Evolutionary conservation across 108 stramenopile species (phyloP), one percentile per base, ranked within the genome.

Genomic region (Skeletonema potamos): DNA sequence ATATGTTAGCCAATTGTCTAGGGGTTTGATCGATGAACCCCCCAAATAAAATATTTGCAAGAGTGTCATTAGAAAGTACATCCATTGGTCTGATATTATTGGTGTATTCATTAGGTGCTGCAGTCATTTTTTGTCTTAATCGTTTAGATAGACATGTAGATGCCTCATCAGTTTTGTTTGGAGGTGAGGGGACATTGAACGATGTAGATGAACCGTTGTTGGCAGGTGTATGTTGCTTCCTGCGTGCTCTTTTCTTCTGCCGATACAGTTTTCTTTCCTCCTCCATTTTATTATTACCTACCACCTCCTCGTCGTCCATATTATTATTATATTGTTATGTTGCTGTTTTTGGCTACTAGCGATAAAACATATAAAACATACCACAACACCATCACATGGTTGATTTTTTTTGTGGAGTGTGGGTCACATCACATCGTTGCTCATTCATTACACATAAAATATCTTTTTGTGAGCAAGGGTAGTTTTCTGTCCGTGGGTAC

Each of bases 41-140:
- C 20, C 70, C 37, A 30, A 62, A 71, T 61, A 71, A 55, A 30
- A 71, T 71, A 26, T 33, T 43, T 34, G 37, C 39, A 29, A 71
- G 34, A 15, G 54, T 71, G 44, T 61, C 61, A 17, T 71, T 44
- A 12, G 70, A 29, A 0, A 71, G 32, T 8, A 24, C 22, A 1
- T 51, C 20, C 20, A 51, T 22, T 51, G 48, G 48, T 22, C 48
- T 51, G 22, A 2, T 20, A 24, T 51, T 22, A 51, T 51, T 51
- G 22, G 48, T 22, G 7, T 18, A 0, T 24, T 51, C 6, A 20
- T 22, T 6, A 13, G n/a, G 2, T 51, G 20, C 22, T 51, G 22
- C 6, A 6, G 22, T n/a, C 48, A 51, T 22, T 51, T 51, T 51
- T 3, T 22, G 4, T n/a, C 7, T 51, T 20, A 51, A 51, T 22